A percentile compares a stretch with the other conserved stretches of the same genome.
Evolutionary conservation across 768 basidiomycete species (phyloP).

Genomic region (Suillus weaverae): DNA sequence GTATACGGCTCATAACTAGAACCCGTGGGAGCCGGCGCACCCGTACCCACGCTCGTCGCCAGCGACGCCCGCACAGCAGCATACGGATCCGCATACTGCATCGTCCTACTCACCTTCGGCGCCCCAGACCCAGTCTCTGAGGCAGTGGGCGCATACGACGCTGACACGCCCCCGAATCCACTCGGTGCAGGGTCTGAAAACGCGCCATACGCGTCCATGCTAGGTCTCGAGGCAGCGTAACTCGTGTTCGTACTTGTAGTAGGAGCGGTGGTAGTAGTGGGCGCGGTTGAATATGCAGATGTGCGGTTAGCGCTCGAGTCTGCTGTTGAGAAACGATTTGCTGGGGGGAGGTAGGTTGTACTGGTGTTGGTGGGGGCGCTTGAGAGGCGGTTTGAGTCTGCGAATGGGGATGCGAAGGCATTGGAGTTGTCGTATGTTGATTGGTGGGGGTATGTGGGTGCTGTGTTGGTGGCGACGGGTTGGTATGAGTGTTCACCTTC

Average conservation of each 20-base stretch:
- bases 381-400: slow-evolving; percentile 46
- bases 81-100: slow-evolving; percentile 92
- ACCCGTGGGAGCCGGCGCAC: slow-evolving; percentile 39
- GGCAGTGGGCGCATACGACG: slow-evolving; percentile 35
- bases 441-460: slow-evolving; percentile 22
- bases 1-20: slow-evolving; percentile 49
- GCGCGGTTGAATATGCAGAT: slow-evolving; percentile 25
- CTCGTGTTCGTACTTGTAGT: slow-evolving; percentile 2
- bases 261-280: slow-evolving; percentile 31
- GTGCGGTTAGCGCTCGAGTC: slow-evolving; percentile 17
- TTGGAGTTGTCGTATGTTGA: slow-evolving; percentile 28
- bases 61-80: slow-evolving; percentile 73
- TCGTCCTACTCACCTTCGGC: slow-evolving; percentile 76
- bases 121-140: slow-evolving; percentile 31
- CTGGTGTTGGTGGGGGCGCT: slow-evolving; percentile 18
- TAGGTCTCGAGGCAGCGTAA: slow-evolving; percentile 48
- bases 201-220: slow-evolving; percentile 87
- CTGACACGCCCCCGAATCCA: slow-evolving; percentile 56
- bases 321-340: slow-evolving; percentile 24
- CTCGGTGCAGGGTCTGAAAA: slow-evolving; percentile 86
- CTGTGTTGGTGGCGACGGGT: slow-evolving; percentile 36
- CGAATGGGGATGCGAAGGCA: slow-evolving; percentile 42
- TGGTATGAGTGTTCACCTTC: slow-evolving; percentile 40
- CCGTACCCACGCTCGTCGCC: slow-evolving; percentile 29
- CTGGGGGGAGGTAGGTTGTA: not conserved